Evolutionary conservation across 495 filamentous ascomycete species (phyloP).

Genomic region (Talaromyces stipitatus): DNA sequence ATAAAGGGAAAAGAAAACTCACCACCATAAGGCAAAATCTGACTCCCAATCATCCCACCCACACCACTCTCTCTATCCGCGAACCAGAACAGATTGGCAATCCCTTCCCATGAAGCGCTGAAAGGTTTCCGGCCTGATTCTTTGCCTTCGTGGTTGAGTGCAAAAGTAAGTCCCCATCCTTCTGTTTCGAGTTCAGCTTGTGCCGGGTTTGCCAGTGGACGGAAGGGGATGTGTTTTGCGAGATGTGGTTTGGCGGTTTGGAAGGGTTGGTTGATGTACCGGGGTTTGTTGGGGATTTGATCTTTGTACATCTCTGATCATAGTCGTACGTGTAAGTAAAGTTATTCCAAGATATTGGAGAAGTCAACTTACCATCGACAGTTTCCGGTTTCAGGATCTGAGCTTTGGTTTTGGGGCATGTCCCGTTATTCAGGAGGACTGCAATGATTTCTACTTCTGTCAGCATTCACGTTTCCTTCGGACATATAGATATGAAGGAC

Average conservation of each 20-base stretch:
- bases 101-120: conserved; percentile 50
- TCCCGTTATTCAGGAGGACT: conserved; percentile 37
- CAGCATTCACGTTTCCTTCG: neutral
- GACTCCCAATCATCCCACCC: conserved; percentile 47
- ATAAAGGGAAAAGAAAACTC: neutral
- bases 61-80: conserved; percentile 50
- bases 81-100: conserved; percentile 58
- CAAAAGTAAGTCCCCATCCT: conserved; percentile 54
- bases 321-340: neutral
- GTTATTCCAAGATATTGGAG: no score
- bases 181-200: conserved; percentile 40
- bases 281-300: conserved; percentile 48
- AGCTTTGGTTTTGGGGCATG: conserved; percentile 30
- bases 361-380: conserved; percentile 28
- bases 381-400: conserved; percentile 39
- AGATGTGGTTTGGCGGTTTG: conserved; percentile 42
- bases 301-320: conserved; percentile 47
- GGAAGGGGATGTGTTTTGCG: conserved; percentile 32
- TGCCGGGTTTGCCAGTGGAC: conserved; percentile 32
- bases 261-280: conserved; percentile 38
- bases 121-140: conserved; percentile 40
- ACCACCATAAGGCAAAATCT: conserved; percentile 50
- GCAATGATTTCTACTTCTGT: conserved; percentile 22
- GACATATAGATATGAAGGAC: no score
- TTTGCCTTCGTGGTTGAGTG: conserved; percentile 29